Conservation (phyloP, 441 rosid genomes). For the Rhodomyrtus psidioides region DNA sequence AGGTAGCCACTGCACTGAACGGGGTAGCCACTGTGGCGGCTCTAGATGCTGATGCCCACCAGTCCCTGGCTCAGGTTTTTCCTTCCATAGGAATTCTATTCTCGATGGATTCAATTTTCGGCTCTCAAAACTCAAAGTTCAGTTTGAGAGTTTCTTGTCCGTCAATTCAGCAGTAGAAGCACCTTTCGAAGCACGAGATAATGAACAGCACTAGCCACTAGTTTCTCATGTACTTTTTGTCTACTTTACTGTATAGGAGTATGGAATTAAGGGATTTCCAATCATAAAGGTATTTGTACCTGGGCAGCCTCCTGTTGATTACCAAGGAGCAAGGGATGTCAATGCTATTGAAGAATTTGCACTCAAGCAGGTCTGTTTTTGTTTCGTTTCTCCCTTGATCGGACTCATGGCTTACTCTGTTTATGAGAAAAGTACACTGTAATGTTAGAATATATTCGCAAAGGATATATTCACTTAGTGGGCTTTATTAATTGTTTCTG, state of each 20-base stretch:
- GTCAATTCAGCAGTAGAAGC: not conserved
- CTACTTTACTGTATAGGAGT: conserved; percentile 45
- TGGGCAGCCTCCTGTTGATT: conserved; percentile 89
- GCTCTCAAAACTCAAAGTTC: not conserved
- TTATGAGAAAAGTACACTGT: too few species aligned
- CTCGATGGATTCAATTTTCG: not conserved
- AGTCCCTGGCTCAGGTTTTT: conserved; percentile 93
- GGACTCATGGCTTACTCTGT: not conserved
- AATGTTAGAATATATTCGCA: too few species aligned
- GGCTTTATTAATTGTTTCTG: too few species aligned
- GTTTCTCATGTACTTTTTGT: not conserved
- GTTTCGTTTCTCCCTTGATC: not conserved
- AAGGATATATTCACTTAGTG: too few species aligned
- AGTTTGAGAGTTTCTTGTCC: not conserved
- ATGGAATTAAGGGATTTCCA: conserved; percentile 91
- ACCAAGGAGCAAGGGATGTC: conserved; percentile 93
- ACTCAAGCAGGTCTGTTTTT: conserved; percentile 63
- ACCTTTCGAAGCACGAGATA: not conserved
- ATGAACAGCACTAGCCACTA: not conserved
- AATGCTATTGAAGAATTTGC: conserved; percentile 88
- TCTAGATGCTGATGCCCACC: conserved; percentile 91
- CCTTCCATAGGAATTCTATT: not conserved
- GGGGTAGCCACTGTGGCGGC: conserved; percentile 98
- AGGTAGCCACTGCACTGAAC: conserved; percentile 71
- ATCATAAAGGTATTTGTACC: conserved; percentile 90